Evolutionary conservation across 202 grass and related monocot genomes (phyloP), one percentile per base, ranked within the genome.

Genomic region (Digitaria exilis): DNA sequence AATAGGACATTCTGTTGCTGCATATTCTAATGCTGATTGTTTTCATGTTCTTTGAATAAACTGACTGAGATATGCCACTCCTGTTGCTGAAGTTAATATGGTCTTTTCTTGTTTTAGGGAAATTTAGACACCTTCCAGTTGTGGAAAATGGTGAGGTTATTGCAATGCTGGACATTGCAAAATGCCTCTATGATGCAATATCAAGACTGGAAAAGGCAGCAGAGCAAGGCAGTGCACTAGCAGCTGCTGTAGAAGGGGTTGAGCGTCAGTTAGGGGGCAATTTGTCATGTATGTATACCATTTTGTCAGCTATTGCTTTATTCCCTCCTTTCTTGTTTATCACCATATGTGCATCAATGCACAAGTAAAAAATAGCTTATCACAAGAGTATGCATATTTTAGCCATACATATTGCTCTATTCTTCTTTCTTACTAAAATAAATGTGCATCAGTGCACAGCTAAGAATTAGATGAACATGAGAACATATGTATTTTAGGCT

Each of bases 51-150:
- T 79, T 58, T 32, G 30, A 68, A 68, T 77, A 83, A 80, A 85
- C 46, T 56, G 82, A 57, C 21, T 1, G 13, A 85, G 48, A 43
- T 59, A 61, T 39, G 25, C 31, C 70, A 24, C 17, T 84, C 41
- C 39, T 81, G 17, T 77, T 34, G 9, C 51, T 76, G 48, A 80
- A 49, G 62, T 65, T 77, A 37, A 55, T 80, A 77, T 85, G 55
- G 17, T 37, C 32, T 17, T 67, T 87, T 70, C 78, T 77, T 77
- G 48, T 88, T 82, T 73, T 63, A 98, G 96, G 96, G 12, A 99
- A 96, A 92, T 99, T 96, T 84, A 96, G 96, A 80, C 96, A 96
- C 85, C 93, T 99, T 77, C 96, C 96, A 28, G 96, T 99, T 63
- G 96, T 99, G 69, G 96, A 99, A 81, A 96, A 99, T 89, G 89